phyloP scores from a whole-genome alignment of 1,284 basidiomycete species.

The Golubevia sp. region DNA sequence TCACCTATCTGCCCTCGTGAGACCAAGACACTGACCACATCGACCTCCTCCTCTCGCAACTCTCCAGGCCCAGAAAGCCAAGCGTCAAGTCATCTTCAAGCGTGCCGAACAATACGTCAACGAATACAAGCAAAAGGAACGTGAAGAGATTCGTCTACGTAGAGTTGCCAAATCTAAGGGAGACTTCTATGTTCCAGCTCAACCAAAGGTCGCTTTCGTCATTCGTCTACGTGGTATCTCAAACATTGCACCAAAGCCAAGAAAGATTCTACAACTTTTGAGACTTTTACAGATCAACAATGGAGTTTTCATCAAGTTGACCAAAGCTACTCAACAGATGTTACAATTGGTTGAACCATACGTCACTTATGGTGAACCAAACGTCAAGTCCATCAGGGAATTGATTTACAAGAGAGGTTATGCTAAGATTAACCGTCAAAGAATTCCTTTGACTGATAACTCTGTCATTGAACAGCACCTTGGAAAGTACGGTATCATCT shows the following conservation, averaged over 20 bases:
- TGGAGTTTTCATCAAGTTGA: conserved; percentile 97
- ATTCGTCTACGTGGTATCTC: conserved; percentile 92
- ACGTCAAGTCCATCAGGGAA: conserved; percentile 95
- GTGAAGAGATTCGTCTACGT: conserved; percentile 94
- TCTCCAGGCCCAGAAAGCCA: conserved; percentile 78
- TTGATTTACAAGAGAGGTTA: conserved; percentile 99
- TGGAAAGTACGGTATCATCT: conserved; percentile 94
- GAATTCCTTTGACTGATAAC: conserved; percentile 94
- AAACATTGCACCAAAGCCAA: conserved; percentile 98
- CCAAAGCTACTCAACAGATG: conserved; percentile 96
- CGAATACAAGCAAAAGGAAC: conserved; percentile 90
- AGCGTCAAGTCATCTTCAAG: conserved; percentile 99
- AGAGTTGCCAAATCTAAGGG: conserved; percentile 87
- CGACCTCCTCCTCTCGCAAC: conserved; percentile 2
- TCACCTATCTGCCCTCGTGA: conserved; percentile 7
- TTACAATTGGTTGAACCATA: conserved; percentile 96
- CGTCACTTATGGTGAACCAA: conserved; percentile 85
- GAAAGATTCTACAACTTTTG: conserved; percentile 98
- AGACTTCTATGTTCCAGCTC: conserved; percentile 95
- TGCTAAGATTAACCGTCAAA: conserved; percentile 97
- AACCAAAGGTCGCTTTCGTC: conserved; percentile 98
- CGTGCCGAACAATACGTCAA: conserved; percentile 97
- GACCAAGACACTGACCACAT: conserved; percentile 15
- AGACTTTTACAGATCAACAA: conserved; percentile 99
- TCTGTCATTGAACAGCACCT: conserved; percentile 88